Percentiles rank a stretch among this genome's conserved stretches.
Conservation (phyloP, 805 yeast species). For the Lachancea kluyveri region DNA sequence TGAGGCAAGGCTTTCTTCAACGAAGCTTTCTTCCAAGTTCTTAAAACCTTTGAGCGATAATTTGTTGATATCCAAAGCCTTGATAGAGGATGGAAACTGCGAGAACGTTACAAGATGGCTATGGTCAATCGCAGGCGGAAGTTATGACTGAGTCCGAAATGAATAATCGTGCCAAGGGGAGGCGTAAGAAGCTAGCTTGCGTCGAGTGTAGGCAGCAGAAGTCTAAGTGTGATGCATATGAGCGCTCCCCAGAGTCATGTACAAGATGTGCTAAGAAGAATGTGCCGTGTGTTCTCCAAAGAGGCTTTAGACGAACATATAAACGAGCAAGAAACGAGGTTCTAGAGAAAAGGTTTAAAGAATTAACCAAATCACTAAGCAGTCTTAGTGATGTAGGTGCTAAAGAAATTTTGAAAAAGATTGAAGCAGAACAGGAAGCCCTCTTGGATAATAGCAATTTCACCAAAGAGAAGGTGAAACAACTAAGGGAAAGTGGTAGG, state of each 20-base stretch:
- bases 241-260: constrained; percentile 71
- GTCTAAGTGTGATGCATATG: constrained; percentile 82
- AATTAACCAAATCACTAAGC: constrained; percentile 53
- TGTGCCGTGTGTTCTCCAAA: constrained; percentile 63
- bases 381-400: constrained; percentile 27
- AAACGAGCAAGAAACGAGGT: constrained; percentile 82
- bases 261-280: constrained; percentile 71
- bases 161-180: too few species aligned
- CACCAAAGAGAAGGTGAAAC: constrained; percentile 25
- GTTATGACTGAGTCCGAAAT: too few species aligned
- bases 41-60: too few species aligned
- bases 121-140: too few species aligned
- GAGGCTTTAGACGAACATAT: constrained; percentile 82
- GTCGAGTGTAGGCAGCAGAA: constrained; percentile 96
- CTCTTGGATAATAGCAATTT: constrained; percentile 26
- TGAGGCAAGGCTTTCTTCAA: too few species aligned
- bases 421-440: constrained; percentile 22
- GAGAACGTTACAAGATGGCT: too few species aligned
- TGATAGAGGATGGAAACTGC: too few species aligned
- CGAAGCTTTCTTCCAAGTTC: too few species aligned
- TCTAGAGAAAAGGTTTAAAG: constrained; percentile 72
- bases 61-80: too few species aligned
- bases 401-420: constrained; percentile 24
- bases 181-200: constrained; percentile 70
- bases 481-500: constrained; percentile 7